phyloP scores from a whole-genome alignment of 805 yeast genomes.

The Kodamaea leandrae region DNA sequence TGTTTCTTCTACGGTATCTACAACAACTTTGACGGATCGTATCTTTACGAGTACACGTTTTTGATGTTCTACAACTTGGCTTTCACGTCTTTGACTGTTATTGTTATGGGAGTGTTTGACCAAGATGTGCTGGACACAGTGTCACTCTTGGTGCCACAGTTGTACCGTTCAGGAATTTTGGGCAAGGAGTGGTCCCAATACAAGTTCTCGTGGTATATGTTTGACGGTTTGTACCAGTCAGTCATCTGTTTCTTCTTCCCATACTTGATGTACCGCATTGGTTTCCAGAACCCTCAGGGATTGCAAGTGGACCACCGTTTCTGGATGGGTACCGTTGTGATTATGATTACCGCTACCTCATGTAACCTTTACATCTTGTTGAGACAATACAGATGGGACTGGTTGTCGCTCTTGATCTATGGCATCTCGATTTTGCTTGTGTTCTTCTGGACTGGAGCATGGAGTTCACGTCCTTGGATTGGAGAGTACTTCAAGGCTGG shows the following conservation, averaged over 20 bases:
- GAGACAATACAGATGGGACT: conserved; percentile 80
- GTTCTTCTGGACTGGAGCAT: conserved; percentile 77
- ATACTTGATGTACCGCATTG: conserved; percentile 42
- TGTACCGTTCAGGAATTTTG: conserved; percentile 70
- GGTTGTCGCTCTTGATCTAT: conserved; percentile 59
- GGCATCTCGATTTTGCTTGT: conserved; percentile 57
- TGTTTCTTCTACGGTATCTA: conserved; percentile 79
- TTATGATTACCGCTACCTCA: conserved; percentile 62
- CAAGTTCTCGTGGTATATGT: conserved; percentile 72
- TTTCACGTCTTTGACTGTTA: conserved; percentile 77
- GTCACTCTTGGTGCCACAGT: conserved; percentile 69
- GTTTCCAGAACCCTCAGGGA: conserved; percentile 48
- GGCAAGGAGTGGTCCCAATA: conserved; percentile 67
- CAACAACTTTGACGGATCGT: conserved; percentile 75
- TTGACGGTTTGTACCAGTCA: conserved; percentile 76
- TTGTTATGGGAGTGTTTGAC: conserved; percentile 73
- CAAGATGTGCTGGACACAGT: conserved; percentile 75
- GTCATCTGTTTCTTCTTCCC: conserved; percentile 73
- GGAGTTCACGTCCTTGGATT: conserved; percentile 58
- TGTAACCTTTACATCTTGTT: conserved; percentile 65
- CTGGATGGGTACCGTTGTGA: conserved; percentile 66
- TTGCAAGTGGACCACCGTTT: conserved; percentile 67
- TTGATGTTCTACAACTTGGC: conserved; percentile 81
- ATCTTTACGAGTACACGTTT: conserved; percentile 73
- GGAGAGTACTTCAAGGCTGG: conserved; percentile 66